Evolutionary conservation across 768 basidiomycete species (phyloP).

Genomic region (Saitozyma podzolica): DNA sequence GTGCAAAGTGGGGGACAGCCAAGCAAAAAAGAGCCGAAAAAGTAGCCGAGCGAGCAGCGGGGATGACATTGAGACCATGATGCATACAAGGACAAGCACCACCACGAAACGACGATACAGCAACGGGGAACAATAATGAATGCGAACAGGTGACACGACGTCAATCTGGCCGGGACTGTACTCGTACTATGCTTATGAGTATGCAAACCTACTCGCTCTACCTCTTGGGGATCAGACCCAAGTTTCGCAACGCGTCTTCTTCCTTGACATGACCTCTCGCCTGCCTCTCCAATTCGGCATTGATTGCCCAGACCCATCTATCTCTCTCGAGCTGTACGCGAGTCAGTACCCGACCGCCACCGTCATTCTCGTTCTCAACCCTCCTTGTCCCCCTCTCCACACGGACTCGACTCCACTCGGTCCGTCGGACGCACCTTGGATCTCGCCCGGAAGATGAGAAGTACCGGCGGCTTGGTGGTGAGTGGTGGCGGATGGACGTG

Average conservation of each 20-base stretch:
- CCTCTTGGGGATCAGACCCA: constrained; percentile 58
- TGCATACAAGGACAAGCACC: no score
- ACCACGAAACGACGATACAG: no score
- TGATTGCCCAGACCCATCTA: constrained; percentile 92
- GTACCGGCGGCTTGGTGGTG: constrained; percentile 52
- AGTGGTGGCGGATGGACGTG: constrained; percentile 58
- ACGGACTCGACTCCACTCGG: background rate
- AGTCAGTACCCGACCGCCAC: background rate
- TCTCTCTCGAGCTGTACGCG: constrained; percentile 78
- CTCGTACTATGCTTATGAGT: no score
- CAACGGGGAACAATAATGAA: no score
- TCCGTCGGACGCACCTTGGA: constrained; percentile 41
- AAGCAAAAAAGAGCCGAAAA: no score
- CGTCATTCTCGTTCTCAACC: no score
- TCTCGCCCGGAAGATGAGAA: constrained; percentile 45
- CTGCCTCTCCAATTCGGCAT: constrained; percentile 81
- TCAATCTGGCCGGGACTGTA: no score
- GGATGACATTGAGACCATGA: no score
- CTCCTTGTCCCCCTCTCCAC: constrained; percentile 1
- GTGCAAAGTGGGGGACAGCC: no score
- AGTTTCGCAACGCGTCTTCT: constrained; percentile 67
- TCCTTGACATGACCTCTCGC: constrained; percentile 64
- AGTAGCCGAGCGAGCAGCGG: no score
- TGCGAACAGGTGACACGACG: no score
- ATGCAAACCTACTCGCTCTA: background rate